Base-by-base conservation (phyloP, 2,329 filamentous ascomycete genomes). In the Fusarium sp. region DNA sequence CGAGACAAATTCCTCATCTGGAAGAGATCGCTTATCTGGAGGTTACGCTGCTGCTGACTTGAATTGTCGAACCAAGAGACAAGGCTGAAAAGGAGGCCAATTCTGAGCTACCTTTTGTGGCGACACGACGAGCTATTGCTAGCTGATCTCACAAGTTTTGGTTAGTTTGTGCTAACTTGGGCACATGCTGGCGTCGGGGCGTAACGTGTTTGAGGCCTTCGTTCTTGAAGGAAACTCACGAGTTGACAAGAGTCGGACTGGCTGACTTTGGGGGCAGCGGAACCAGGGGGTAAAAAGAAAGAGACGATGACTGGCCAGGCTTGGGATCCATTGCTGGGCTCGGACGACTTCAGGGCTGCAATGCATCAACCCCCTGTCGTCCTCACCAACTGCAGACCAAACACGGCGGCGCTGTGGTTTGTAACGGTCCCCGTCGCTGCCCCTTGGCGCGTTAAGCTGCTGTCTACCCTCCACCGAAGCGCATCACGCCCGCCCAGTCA, bases 381-480 rank as follows among this genome's bases (percentile, higher is more conserved):
- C 51, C 46, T 58, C 56, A 55, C 54, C 52, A 52, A 39, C 52
- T 67, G n/a, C 18, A 42, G 60, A 60, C 57, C 48, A 42, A 45
- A 38, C 58, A 51, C 56, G 48, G 48, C 69, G 69, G 61, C 64
- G 70, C 42, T 66, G 57, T 73, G 58, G 70, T 73, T 73, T 73
- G 58, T 56, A 73, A 73, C 70, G 66, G 70, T 62, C 57, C 57
- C 70, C 66, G 70, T 66, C 61, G 60, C 60, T 71, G 45, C 62
- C 70, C 70, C 54, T 73, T 70, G 60, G 69, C 70, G 70, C 65
- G 70, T 72, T 66, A 70, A 72, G 70, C 67, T 54, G 63, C 45
- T 72, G 69, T 65, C 63, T 61, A 15, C 29, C 59, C 56, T 60
- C 52, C 63, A 58, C 66, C 33, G 31, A 56, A 66, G 52, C 57